phyloP scores from a whole-genome alignment of 345 rosid species.

The Lumnitzera racemosa region DNA sequence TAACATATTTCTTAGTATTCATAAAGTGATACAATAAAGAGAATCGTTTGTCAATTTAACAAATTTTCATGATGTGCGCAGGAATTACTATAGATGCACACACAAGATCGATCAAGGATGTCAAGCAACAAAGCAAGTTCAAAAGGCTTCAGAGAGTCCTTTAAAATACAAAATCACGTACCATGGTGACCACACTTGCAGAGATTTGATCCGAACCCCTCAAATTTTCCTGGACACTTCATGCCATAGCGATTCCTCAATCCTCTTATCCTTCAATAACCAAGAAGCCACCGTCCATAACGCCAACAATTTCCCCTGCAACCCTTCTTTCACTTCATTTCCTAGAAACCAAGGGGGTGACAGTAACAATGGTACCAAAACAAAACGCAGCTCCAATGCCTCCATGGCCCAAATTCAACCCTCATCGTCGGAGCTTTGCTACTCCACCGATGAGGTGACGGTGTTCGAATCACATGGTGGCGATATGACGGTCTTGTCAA shows the following conservation, averaged over 20 bases:
- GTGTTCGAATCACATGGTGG: neutral
- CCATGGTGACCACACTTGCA: conserved; percentile 39
- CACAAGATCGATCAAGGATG: conserved; percentile 43
- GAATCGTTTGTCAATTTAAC: neutral
- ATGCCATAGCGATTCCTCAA: conserved; percentile 11
- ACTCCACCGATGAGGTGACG: neutral
- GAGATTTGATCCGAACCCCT: conserved; percentile 11
- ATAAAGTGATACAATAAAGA: too few species aligned
- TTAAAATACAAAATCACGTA: conserved; percentile 35
- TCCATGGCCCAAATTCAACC: neutral
- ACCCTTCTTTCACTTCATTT: neutral
- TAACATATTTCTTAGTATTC: neutral
- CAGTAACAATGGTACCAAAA: neutral
- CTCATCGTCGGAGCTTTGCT: neutral
- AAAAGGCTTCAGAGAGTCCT: conserved; percentile 27
- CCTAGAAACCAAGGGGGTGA: too few species aligned
- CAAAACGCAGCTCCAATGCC: too few species aligned
- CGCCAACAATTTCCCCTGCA: conserved; percentile 3
- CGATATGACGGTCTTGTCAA: conserved; percentile 1
- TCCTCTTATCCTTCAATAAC: conserved; percentile 26
- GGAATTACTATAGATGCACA: conserved; percentile 49
- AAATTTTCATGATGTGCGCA: conserved; percentile 2
- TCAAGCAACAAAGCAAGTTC: conserved; percentile 49
- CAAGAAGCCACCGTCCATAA: neutral
- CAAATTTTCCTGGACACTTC: conserved; percentile 11